Percentiles rank a stretch among this genome's conserved stretches.
These are phyloP conservation scores for Neurospora sp. DNA, from an alignment of 495 filamentous ascomycete genomes.

Conservation along the genomic window DNA sequence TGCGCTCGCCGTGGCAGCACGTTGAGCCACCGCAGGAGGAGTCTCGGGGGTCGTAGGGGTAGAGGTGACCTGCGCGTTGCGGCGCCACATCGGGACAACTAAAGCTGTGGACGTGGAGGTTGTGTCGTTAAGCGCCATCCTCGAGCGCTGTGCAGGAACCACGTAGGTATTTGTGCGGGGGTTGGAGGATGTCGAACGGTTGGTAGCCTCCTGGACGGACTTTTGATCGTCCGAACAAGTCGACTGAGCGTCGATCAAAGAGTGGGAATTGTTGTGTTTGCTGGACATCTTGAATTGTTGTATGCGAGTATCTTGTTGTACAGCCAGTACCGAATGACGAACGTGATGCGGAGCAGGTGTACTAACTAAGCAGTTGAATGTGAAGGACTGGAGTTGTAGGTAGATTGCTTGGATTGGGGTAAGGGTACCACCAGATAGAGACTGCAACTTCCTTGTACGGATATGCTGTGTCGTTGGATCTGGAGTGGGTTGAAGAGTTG, in stretches of 20 bases:
- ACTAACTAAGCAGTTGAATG: not conserved
- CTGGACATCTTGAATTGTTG: not conserved
- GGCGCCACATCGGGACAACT: not conserved
- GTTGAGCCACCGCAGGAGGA: not conserved
- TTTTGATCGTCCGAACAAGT: not conserved
- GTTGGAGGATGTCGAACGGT: not conserved
- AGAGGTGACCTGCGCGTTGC: not conserved
- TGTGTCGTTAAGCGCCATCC: not conserved
- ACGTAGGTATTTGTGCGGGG: not conserved
- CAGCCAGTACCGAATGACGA: not conserved
- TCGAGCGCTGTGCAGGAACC: not conserved
- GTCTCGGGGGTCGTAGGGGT: too few relatives aligned
- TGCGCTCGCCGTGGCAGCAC: too few relatives aligned
- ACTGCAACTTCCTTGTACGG: not conserved
- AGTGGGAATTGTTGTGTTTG: not conserved
- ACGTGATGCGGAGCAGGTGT: not conserved
- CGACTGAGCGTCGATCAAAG: not conserved
- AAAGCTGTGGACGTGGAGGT: accelerated
- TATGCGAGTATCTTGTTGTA: not conserved
- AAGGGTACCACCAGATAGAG: not conserved
- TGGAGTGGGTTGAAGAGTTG: not conserved
- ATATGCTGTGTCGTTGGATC: not conserved
- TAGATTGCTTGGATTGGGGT: not conserved
- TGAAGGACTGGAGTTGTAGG: not conserved
- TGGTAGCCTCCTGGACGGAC: not conserved